Base-by-base conservation (phyloP, 352 stramenopile genomes). In the Thalassiosira oceanica region DNA sequence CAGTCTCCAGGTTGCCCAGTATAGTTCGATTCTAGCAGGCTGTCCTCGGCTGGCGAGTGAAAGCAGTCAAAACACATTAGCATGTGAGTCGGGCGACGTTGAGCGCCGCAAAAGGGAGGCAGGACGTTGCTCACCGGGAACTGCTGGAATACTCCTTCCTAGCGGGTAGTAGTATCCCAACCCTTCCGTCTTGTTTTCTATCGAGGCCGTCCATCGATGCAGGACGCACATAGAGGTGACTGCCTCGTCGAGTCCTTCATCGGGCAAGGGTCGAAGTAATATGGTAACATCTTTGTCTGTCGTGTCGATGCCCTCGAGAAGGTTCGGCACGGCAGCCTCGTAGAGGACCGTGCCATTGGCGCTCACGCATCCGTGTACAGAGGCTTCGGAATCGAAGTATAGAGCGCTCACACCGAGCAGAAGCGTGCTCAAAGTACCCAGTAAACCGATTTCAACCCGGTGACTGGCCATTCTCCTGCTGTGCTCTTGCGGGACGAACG, bases 91-190 rank as follows among this genome's bases (percentile, higher is more conserved):
- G n/a, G n/a, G n/a, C n/a, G n/a, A n/a, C n/a, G n/a, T n/a, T n/a
- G n/a, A n/a, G n/a, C n/a, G n/a, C n/a, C n/a, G n/a, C n/a, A n/a
- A n/a, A n/a, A n/a, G n/a, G n/a, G n/a, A n/a, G n/a, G n/a, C n/a
- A n/a, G n/a, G n/a, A n/a, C n/a, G n/a, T n/a, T n/a, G 10, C 27
- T 61, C 60, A 1, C 3, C 46, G 27, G 48, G 60, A 6, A 69
- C 50, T 26, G 5, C n/a, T 0, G 60, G 29, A 2, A 42, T 5
- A 16, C 4, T 29, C 31, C 35, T 15, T 1, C 37, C 53, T 0
- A 63, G 26, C 2, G 53, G 53, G 36, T 24, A 37, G 41, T 63
- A 63, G 16, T 42, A 63, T 11, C 53, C 53, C 0, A 13, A 1
- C 13, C 24, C 24, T 5, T 13, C 7, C 5, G n/a, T 6, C 21